Percentiles rank a stretch among this genome's conserved stretches.
phyloP scores from a whole-genome alignment of 352 stramenopile species.

The Pythium dissimile region DNA sequence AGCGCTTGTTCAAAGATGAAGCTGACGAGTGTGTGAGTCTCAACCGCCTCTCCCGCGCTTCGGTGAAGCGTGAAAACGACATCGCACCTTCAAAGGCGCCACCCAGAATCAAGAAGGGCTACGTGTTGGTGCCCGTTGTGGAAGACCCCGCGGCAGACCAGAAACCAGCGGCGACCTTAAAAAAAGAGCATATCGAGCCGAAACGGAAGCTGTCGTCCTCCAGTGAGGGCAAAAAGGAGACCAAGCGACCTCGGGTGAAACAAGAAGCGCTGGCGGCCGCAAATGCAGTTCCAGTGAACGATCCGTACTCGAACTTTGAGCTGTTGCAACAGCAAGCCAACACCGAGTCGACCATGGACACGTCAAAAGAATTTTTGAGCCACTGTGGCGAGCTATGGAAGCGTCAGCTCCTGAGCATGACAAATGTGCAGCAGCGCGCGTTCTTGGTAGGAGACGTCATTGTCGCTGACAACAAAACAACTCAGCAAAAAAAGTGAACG shows the following conservation, averaged over 20 bases:
- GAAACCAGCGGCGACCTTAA: neutral
- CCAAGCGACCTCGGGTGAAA: conserved; percentile 3
- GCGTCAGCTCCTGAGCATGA: conserved; percentile 21
- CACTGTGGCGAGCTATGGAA: conserved; percentile 33
- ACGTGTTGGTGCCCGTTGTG: conserved; percentile 2
- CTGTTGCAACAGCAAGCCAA: conserved; percentile 1
- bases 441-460: neutral
- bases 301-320: conserved; percentile 1
- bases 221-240: neutral
- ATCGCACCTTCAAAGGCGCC: neutral
- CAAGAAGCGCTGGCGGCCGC: neutral
- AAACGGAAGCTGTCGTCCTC: no score
- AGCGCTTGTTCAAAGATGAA: neutral
- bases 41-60: neutral
- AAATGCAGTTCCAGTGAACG: neutral
- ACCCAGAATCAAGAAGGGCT: conserved; percentile 13
- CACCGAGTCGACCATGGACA: conserved; percentile 15
- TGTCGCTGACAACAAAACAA: no score
- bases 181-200: neutral
- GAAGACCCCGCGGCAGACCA: neutral
- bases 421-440: neutral
- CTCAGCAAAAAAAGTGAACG: no score
- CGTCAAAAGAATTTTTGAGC: conserved; percentile 23
- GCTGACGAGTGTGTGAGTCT: neutral
- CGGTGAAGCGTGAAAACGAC: neutral